Evolutionary conservation across 108 stramenopile genomes (phyloP).

Genomic region (Conticribra guillardii): DNA sequence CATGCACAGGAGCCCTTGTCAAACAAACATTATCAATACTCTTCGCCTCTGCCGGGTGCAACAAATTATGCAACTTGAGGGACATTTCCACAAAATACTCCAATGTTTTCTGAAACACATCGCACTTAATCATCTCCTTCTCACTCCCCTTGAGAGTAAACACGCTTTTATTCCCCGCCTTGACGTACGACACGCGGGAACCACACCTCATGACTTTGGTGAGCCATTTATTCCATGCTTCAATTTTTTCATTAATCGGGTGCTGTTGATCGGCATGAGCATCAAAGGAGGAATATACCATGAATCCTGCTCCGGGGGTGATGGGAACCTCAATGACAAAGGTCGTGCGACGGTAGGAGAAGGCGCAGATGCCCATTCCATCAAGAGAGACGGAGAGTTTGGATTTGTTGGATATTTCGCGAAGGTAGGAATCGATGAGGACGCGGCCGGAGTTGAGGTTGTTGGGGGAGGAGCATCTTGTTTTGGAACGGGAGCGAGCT

Average conservation of each 20-base stretch:
- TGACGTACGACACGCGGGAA: slow-evolving; percentile 31
- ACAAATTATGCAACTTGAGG: slow-evolving; percentile 45
- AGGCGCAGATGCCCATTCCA: slow-evolving; percentile 46
- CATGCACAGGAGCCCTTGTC: slow-evolving; percentile 35
- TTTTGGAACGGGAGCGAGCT: slow-evolving; percentile 21
- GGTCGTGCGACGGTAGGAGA: slow-evolving; percentile 37
- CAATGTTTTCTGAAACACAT: slow-evolving; percentile 42
- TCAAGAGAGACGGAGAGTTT: slow-evolving; percentile 42
- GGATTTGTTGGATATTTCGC: slow-evolving; percentile 37
- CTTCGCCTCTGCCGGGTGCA: slow-evolving; percentile 34
- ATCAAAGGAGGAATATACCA: slow-evolving; percentile 42
- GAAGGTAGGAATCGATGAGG: slow-evolving; percentile 40
- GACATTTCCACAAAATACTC: slow-evolving; percentile 45
- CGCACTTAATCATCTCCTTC: slow-evolving; percentile 28
- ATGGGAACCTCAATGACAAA: slow-evolving; percentile 50
- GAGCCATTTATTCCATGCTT: slow-evolving; percentile 46
- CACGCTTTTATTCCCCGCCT: slow-evolving; percentile 37
- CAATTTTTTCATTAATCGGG: slow-evolving; percentile 25
- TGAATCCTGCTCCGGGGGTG: slow-evolving; percentile 30
- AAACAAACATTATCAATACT: slow-evolving; percentile 42
- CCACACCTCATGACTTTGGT: slow-evolving; percentile 15
- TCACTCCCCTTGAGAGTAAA: slow-evolving; percentile 43
- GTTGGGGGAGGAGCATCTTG: slow-evolving; percentile 13
- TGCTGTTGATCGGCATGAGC: background rate
- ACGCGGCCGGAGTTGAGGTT: slow-evolving; percentile 28